A percentile compares a stretch with the other conserved stretches of the same genome.
Evolutionary conservation across 441 rosid genomes (phyloP).

Genomic region (Populus hybrid): DNA sequence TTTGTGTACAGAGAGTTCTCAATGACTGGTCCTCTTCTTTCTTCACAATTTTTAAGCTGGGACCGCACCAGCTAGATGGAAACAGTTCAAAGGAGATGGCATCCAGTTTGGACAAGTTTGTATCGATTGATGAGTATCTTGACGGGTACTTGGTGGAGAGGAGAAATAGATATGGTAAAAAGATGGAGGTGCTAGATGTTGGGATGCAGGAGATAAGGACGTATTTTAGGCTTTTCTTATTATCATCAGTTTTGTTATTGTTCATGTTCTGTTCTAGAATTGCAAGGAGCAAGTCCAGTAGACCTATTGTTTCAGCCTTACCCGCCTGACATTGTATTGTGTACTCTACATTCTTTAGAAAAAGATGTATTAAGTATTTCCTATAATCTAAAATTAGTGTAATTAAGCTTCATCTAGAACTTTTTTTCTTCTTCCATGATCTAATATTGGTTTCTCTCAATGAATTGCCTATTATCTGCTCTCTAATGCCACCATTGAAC

Average conservation of each 20-base stretch:
- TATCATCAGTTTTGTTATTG: conserved; percentile 77
- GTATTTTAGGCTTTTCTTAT: conserved; percentile 91
- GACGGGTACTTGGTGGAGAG: conserved; percentile 92
- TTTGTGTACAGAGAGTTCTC: conserved; percentile 76
- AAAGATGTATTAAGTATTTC: not conserved
- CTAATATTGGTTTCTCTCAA: not conserved
- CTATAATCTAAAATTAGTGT: conserved; percentile 12
- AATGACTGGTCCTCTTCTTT: conserved; percentile 93
- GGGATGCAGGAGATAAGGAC: conserved; percentile 99
- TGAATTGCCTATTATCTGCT: conserved; percentile 1
- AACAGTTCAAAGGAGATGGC: conserved; percentile 37
- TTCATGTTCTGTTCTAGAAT: conserved; percentile 98
- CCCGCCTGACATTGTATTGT: conserved; percentile 21
- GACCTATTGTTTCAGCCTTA: conserved; percentile 55
- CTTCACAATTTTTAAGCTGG: conserved; percentile 71
- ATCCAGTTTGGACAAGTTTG: conserved; percentile 52
- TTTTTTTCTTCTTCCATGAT: not conserved
- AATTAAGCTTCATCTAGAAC: conserved; percentile 4
- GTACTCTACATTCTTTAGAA: conserved; percentile 14
- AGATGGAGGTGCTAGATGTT: conserved; percentile 82
- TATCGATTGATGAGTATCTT: conserved; percentile 90
- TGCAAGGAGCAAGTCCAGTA: conserved; percentile 65
- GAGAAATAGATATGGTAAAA: conserved; percentile 81
- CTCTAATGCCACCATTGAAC: not conserved
- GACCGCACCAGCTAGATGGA: conserved; percentile 45